Base-by-base conservation (phyloP, 352 stramenopile species). In the Pythium rishiriense region DNA sequence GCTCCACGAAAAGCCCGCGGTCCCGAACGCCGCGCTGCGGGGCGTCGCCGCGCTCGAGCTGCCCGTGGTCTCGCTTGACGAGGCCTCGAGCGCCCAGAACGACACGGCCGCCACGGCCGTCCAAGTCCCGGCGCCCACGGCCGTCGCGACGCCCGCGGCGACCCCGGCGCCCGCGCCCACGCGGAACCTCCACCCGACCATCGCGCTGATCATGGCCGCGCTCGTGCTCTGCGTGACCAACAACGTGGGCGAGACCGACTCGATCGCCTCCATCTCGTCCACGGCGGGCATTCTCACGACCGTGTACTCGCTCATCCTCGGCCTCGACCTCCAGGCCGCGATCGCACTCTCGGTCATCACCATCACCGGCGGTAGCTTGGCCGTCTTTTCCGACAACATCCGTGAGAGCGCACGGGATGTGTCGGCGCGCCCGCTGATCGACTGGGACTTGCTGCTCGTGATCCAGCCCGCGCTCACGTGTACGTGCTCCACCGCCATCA, bases 1-100 rank as follows among this genome's bases (percentile, higher is more conserved):
- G n/a, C 41, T 39, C 50, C 25, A 47, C 21, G 33, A 66, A 9
- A 11, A 51, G n/a, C 25, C 39, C 2, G n/a, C 29, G 17, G n/a
- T 31, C 14, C 11, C 29, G 10, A 28, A n/a, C 42, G 24, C 53
- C 60, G 15, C 62, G 54, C 57, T 45, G 55, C 55, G 39, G 41
- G 52, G 55, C 26, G 41, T 64, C 35, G 39, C 45, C 52, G 42
- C 51, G 29, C 47, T 22, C 4, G 41, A 35, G 14, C 43, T 62
- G 43, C 55, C 55, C 12, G 28, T 39, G n/a, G 62, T 76, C 26
- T 41, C 77, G 21, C 53, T 70, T 6, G 64, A 81, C 47, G 67
- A 74, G 21, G 62, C 65, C 2, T 63, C 61, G 7, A 55, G 42
- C 31, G 56, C 21, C 11, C 11, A 25, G 11, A 69, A 64, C 47